Conservation (phyloP, 148 eudicot species). For the Oxyria digyna region DNA sequence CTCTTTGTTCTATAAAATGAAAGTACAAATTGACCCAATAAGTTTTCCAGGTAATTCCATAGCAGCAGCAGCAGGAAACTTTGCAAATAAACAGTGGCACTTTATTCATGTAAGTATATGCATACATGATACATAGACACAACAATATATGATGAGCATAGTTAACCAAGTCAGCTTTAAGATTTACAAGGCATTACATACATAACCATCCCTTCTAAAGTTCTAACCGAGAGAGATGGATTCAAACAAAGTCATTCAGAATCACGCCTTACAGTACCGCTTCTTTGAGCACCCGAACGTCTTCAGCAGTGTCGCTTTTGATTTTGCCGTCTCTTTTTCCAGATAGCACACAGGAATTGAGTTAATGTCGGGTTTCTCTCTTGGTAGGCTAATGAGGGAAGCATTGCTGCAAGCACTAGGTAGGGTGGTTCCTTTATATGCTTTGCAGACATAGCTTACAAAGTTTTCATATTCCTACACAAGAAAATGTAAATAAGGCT, state of each 20-base stretch:
- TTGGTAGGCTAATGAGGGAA: conserved; percentile 13
- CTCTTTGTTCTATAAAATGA: too few relatives aligned
- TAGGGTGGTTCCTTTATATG: conserved; percentile 40
- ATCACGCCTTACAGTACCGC: conserved; percentile 10
- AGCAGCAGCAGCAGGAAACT: background rate
- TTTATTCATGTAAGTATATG: background rate
- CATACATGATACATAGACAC: background rate
- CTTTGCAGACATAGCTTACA: conserved; percentile 54
- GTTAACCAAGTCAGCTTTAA: too few relatives aligned
- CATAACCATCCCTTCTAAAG: background rate
- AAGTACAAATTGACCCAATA: background rate
- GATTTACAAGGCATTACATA: too few relatives aligned
- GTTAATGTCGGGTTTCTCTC: background rate
- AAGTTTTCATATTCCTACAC: conserved; percentile 51
- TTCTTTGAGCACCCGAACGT: conserved; percentile 12
- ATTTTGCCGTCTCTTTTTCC: conserved; percentile 4
- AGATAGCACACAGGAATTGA: conserved; percentile 18
- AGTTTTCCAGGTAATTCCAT: background rate
- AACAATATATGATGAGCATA: background rate
- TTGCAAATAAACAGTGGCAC: background rate
- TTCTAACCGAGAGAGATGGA: background rate
- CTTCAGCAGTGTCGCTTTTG: conserved; percentile 8
- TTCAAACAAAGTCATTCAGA: background rate
- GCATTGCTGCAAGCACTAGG: conserved; percentile 40
- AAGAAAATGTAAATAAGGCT: background rate